These are phyloP conservation scores for Aspergillus unguis DNA, from an alignment of 2,329 filamentous ascomycete genomes.

Conservation along the genomic window DNA sequence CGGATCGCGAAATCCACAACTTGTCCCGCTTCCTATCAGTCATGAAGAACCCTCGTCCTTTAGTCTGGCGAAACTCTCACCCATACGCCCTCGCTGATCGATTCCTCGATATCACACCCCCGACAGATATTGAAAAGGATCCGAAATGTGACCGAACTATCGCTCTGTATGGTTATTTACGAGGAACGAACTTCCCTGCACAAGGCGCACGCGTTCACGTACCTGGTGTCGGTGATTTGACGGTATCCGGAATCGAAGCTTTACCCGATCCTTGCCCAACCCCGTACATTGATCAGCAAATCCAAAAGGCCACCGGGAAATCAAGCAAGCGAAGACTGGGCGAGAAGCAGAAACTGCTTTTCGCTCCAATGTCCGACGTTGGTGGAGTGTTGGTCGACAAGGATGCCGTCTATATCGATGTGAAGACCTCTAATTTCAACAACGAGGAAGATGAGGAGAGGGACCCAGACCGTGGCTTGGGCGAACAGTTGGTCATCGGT, in stretches of 20 bases:
- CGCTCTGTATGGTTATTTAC: conserved; percentile 86
- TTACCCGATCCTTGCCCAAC: conserved; percentile 95
- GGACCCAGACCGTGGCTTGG: conserved; percentile 75
- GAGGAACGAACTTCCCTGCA: conserved; percentile 89
- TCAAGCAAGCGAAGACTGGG: conserved; percentile 75
- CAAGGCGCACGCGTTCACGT: conserved; percentile 85
- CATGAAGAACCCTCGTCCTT: conserved; percentile 98
- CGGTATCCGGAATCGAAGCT: conserved; percentile 76
- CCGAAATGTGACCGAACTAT: conserved; percentile 86
- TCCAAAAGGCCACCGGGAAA: conserved; percentile 81
- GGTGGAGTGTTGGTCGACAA: conserved; percentile 95
- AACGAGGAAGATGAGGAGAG: conserved; percentile 57
- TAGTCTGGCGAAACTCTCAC: conserved; percentile 95
- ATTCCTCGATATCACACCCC: conserved; percentile 91
- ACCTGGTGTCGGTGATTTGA: conserved; percentile 86
- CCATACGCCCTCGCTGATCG: conserved; percentile 91
- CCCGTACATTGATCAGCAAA: conserved; percentile 80
- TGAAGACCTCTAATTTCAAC: conserved; percentile 70
- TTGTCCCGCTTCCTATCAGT: conserved; percentile 91
- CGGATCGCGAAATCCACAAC: conserved; percentile 94
- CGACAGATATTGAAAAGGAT: conserved; percentile 84
- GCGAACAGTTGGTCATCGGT: conserved; percentile 89
- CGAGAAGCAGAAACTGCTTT: conserved; percentile 94
- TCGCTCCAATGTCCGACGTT: conserved; percentile 97
- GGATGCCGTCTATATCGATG: conserved; percentile 87